Evolutionary conservation across 139 green algal species (phyloP), one percentile per base, ranked within the genome.

Genomic region (Volvox reticuliferus): DNA sequence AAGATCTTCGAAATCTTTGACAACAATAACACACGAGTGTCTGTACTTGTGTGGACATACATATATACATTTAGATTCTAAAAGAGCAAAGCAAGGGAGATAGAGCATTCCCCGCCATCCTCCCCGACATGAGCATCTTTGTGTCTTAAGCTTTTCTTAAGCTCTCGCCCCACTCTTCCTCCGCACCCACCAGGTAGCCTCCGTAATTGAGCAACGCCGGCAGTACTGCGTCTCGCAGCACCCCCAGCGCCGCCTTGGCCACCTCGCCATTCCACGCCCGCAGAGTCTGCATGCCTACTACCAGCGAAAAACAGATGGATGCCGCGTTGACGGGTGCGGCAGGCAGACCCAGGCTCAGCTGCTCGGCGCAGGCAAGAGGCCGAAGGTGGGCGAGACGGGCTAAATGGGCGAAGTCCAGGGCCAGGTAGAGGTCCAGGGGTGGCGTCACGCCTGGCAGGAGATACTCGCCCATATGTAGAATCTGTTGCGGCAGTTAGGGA

Each of bases 271-370:
- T 91, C 87, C 87, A 91, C 0, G 87, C 87, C 33, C 79, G 62
- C 77, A 91, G 87, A 33, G 86, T 85, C 85, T 89, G 86, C 86
- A 84, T 85, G 55, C 86, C 86, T 33, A 78, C 55, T 32, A 90
- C 86, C n/a, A 90, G 55, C 21, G 30, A 61, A 76, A 90, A 90
- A 61, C 73, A 84, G 73, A 90, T 90, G 86, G 86, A 67, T 32
- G 86, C 86, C 0, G 73, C 30, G 73, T 90, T 84, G 55, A 90
- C 86, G 30, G 86, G 86, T 30, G 86, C 86, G 1, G 50, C 62
- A 35, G 81, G 73, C 75, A 90, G 73, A 1, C 86, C 86, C 75
- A 90, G 73, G 32, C 50, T 78, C 20, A 73, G 22, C 86, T 90
- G 86, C 86, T 84, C 37, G n/a, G 75, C 32, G 55, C 28, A 36